phyloP scores from a whole-genome alignment of 352 stramenopile species.

The Pythium guiyangense region DNA sequence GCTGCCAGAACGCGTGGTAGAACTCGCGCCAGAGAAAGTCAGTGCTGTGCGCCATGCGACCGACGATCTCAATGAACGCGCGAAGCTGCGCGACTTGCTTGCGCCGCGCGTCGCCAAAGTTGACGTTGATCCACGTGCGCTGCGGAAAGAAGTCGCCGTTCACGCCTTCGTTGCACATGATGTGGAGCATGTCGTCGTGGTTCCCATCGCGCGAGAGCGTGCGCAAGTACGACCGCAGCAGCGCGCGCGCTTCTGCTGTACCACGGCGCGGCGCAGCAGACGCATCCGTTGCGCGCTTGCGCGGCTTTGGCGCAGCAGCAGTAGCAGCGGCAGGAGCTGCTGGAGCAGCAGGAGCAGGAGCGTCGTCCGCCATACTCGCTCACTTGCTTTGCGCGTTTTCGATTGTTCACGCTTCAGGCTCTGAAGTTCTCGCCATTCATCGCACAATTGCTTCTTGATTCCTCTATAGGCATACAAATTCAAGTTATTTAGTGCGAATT shows the following conservation, averaged over 20 bases:
- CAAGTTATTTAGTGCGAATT: too few species aligned
- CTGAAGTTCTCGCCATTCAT: too few species aligned
- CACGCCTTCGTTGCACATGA: not conserved
- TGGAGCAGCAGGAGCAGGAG: too few species aligned
- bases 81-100: not conserved
- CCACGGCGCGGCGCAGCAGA: too few species aligned
- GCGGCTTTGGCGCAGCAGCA: too few species aligned
- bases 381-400: too few species aligned
- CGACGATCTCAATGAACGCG: conserved; percentile 1
- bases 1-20: conserved; percentile 5
- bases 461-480: too few species aligned
- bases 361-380: too few species aligned
- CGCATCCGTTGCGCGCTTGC: too few species aligned
- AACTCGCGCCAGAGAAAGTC: not conserved
- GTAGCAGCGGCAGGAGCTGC: too few species aligned
- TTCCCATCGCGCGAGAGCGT: not conserved
- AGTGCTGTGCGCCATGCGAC: not conserved
- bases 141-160: not conserved
- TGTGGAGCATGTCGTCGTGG: not conserved
- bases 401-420: too few species aligned
- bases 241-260: not conserved
- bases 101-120: not conserved
- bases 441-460: too few species aligned
- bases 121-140: not conserved
- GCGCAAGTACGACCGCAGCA: not conserved